Evolutionary conservation across 768 basidiomycete genomes (phyloP), one percentile per base, ranked within the genome.

Genomic region (Stropharia rugosoannulata): DNA sequence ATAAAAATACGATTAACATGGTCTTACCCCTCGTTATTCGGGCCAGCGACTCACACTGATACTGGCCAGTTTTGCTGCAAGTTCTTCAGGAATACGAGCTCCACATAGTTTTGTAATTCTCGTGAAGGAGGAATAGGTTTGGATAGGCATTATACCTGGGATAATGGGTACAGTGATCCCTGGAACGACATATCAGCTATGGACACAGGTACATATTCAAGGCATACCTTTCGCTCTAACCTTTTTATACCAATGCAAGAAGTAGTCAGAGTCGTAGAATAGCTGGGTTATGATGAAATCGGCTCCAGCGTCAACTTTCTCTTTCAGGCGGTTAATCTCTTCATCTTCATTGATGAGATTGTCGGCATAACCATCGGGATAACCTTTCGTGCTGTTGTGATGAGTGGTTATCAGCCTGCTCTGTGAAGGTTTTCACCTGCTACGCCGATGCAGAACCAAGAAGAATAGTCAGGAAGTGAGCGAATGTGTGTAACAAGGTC

Each of bases 61-160:
- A 1, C 79, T 78, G 25, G 90, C 84, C 0, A 98, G 74, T 56
- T 84, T 84, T 1, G 78, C 65, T 72, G 87, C 77, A 47, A 96
- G 75, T 10, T 74, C 65, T 2, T 78, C 71, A 0, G 96, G 96
- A 15, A 98, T 86, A 18, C 77, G 78, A 3, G 87, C 84, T 15
- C 90, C 89, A 59, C 93, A 95, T 42, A 99, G 77, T 68, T 95
- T 97, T 18, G 88, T 91, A 63, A 98, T 77, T 44, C 97, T 86
- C 43, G 89, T 76, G 73, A 99, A 98, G 0, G 97, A 97, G 4
- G 89, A 84, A 68, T 95, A 96, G 19, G 92, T 98, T 67, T 98
- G 97, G 54, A 99, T 93, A 0, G 97, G 96, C 95, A 98, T 97
- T 52, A 98, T 85, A 10, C 95, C 94, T 8, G 97, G 94, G 57